These are phyloP conservation scores for Sarocladiaceae sp. DNA, from an alignment of 2,329 filamentous ascomycete genomes.

Conservation along the genomic window DNA sequence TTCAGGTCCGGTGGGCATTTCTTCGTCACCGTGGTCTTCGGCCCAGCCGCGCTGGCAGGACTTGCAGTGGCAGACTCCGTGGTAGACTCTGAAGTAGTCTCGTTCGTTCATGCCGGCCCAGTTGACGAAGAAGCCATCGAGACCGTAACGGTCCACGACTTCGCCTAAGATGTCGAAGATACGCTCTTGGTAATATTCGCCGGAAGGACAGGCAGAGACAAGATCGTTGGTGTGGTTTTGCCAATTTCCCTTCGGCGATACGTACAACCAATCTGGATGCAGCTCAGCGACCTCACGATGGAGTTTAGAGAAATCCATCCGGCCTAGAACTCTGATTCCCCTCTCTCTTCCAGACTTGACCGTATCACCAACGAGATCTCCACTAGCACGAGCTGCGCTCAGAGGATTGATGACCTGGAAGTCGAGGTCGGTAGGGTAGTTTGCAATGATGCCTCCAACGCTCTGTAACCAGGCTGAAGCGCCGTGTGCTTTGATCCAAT, in stretches of 20 bases:
- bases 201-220: slow-evolving; percentile 15
- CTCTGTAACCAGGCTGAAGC: slow-evolving; percentile 14
- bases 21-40: slow-evolving; percentile 8
- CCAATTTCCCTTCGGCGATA: slow-evolving; percentile 13
- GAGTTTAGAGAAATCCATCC: slow-evolving; percentile 17
- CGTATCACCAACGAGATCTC: slow-evolving; percentile 14
- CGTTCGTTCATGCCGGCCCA: slow-evolving; percentile 15
- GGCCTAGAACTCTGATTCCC: slow-evolving; percentile 12
- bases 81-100: slow-evolving; percentile 15
- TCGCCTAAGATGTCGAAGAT: slow-evolving; percentile 16
- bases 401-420: slow-evolving; percentile 13
- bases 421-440: slow-evolving; percentile 13
- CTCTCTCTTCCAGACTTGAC: slow-evolving; percentile 12
- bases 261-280: slow-evolving; percentile 16
- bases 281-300: slow-evolving; percentile 10
- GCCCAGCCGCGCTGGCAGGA: slow-evolving; percentile 12
- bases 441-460: slow-evolving; percentile 14
- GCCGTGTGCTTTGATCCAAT: slow-evolving; percentile 12
- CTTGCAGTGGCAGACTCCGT: slow-evolving; percentile 14
- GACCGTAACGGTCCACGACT: slow-evolving; percentile 13
- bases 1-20: slow-evolving; percentile 11
- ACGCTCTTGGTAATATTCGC: slow-evolving; percentile 15
- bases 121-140: slow-evolving; percentile 18
- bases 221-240: slow-evolving; percentile 14
- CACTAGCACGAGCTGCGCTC: slow-evolving; percentile 11